phyloP scores from a whole-genome alignment of 2,329 filamentous ascomycete genomes.

The Colletotrichum somersetense region DNA sequence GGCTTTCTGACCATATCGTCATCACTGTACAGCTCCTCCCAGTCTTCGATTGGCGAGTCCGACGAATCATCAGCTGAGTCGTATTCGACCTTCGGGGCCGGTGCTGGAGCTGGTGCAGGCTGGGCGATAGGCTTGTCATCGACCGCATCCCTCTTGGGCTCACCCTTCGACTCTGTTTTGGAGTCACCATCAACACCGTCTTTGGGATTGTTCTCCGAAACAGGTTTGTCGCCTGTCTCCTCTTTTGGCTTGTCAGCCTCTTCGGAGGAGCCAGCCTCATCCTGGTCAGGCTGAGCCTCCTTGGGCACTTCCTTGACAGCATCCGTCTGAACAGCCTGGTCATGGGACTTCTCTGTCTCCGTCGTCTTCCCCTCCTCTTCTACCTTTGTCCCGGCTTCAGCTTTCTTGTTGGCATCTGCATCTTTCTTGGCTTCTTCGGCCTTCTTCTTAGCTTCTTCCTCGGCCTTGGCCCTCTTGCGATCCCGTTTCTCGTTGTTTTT shows the following conservation, averaged over 20 bases:
- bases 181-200: conserved; percentile 1
- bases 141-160: conserved; percentile 36
- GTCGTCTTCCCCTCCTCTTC: conserved; percentile 49
- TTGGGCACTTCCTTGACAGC: conserved; percentile 12
- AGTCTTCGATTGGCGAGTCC: conserved; percentile 71
- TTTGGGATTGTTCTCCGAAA: conserved; percentile 13
- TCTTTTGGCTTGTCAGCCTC: neutral
- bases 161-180: conserved; percentile 36
- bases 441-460: conserved; percentile 41
- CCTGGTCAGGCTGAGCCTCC: neutral
- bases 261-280: neutral
- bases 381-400: conserved; percentile 46
- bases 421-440: conserved; percentile 43
- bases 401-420: conserved; percentile 46
- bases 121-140: conserved; percentile 41
- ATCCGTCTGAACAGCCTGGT: conserved; percentile 39
- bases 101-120: conserved; percentile 33
- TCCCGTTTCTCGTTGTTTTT: conserved; percentile 55
- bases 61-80: conserved; percentile 68
- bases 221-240: neutral
- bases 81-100: conserved; percentile 13
- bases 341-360: conserved; percentile 27
- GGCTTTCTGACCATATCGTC: conserved; percentile 69
- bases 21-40: conserved; percentile 69
- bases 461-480: conserved; percentile 42